These are phyloP conservation scores for Candida arabinofermentans DNA, from an alignment of 805 yeast genomes.

Conservation along the genomic window DNA sequence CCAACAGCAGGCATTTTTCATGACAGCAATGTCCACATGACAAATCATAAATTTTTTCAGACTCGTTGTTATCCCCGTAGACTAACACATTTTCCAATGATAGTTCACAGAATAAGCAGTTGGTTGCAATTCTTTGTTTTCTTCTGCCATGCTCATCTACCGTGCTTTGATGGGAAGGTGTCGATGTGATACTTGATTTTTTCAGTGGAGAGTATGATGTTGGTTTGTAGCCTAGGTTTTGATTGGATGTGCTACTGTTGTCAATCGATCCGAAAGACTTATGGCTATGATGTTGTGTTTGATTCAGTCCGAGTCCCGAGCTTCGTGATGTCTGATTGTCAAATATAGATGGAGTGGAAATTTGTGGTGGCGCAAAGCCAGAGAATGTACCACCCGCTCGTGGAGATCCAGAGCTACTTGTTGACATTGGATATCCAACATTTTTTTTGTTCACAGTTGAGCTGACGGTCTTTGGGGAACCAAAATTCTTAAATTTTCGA, in stretches of 20 bases:
- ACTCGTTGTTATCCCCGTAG: slow-evolving; percentile 30
- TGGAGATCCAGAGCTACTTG: not conserved
- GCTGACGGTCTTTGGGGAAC: not conserved
- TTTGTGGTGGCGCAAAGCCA: too few species aligned
- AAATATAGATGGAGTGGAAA: too few species aligned
- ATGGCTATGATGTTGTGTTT: too few species aligned
- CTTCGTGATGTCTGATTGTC: too few species aligned
- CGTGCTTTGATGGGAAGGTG: too few species aligned
- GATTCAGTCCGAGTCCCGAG: too few species aligned
- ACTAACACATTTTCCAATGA: slow-evolving; percentile 40
- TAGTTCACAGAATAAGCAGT: slow-evolving; percentile 45
- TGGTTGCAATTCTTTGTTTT: slow-evolving; percentile 1
- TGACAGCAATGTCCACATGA: slow-evolving; percentile 55
- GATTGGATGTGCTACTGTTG: too few species aligned
- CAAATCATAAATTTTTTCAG: slow-evolving; percentile 41
- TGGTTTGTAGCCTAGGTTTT: not conserved
- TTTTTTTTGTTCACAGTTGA: not conserved
- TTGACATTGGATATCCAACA: not conserved
- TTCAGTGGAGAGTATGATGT: too few species aligned
- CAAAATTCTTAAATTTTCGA: not conserved
- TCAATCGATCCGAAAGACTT: too few species aligned
- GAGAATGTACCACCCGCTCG: too few species aligned
- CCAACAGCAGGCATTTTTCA: slow-evolving; percentile 50
- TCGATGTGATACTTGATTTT: too few species aligned
- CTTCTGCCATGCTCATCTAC: too few species aligned